Evolutionary conservation across 306 rosid species (phyloP).

Genomic region (Adenanthera pavonina): DNA sequence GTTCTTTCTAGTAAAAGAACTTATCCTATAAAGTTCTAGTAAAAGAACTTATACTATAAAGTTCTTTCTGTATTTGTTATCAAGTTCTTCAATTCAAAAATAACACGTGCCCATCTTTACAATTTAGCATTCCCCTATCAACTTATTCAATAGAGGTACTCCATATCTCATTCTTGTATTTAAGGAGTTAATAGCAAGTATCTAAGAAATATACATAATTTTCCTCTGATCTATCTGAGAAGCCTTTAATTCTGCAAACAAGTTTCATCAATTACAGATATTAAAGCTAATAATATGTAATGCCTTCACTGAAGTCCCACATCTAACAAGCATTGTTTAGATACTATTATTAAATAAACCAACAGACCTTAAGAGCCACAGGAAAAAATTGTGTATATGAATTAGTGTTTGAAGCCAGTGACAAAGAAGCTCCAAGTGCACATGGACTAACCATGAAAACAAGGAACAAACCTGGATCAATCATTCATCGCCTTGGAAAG

Average conservation of each 20-base stretch:
- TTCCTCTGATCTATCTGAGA: too few relatives aligned
- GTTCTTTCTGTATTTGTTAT: background rate
- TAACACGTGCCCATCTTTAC: background rate
- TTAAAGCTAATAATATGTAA: background rate
- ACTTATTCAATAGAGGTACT: background rate
- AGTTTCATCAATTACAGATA: too few relatives aligned
- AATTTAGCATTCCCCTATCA: background rate
- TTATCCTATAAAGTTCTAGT: background rate
- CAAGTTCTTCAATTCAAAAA: background rate
- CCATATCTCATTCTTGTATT: background rate
- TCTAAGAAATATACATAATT: too few relatives aligned
- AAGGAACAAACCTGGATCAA: background rate
- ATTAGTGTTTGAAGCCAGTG: background rate
- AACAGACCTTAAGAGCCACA: background rate
- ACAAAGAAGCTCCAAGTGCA: background rate
- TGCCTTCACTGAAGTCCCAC: background rate
- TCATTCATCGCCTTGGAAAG: background rate
- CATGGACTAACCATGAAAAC: background rate
- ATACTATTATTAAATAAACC: background rate
- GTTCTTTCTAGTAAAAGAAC: too few relatives aligned
- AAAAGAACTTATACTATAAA: background rate
- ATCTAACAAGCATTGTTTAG: background rate
- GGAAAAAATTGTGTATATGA: background rate
- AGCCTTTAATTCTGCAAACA: background rate
- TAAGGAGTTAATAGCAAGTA: background rate